Evolutionary conservation across 805 yeast species (phyloP), one percentile per base, ranked within the genome.

Genomic region (Spathaspora passalidarum): DNA sequence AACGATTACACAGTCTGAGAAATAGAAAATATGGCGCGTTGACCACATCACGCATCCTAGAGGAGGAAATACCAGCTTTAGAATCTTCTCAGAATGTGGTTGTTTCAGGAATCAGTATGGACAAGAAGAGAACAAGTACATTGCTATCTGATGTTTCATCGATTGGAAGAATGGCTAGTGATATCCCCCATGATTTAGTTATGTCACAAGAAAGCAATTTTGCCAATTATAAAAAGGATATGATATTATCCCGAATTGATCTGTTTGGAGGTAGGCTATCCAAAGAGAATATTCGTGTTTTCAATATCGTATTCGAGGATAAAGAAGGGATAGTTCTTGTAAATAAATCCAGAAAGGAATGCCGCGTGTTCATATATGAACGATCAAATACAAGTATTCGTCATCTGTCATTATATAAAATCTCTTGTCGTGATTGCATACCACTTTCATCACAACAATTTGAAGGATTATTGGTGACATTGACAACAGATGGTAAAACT

Each of bases 191-290:
- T 16, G 49, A 52, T 2, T 50, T 48, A 35, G 56, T 38, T 42
- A 9, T 43, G 45, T 13, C 48, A 49, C 11, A 45, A 59, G 46
- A 80, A 72, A 5, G 14, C 7, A 29, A 29, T 29, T 50, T 62
- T 5, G 59, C 67, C 5, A 52, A 60, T 4, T 60, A 79, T 18
- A 66, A 81, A 34, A 87, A 85, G 53, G 96, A 88, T 59, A 75
- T 84, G 55, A 82, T 84, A n/a, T 65, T 88, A 49, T 80, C 90
- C 0, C 79, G 76, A 55, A 62, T 86, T 2, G 81, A 80, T 14
- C 61, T 77, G 1, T 63, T 71, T 34, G 59, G 9, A 48, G 1
- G 42, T 59, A 14, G 36, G 16, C 32, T 46, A 32, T 13, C n/a
- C 10, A 26, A 49, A 78, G 22, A 69, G 69, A 39, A 58, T 73